Evolutionary conservation across 768 basidiomycete species (phyloP).

Genomic region (Sporobolomyces phaffii): DNA sequence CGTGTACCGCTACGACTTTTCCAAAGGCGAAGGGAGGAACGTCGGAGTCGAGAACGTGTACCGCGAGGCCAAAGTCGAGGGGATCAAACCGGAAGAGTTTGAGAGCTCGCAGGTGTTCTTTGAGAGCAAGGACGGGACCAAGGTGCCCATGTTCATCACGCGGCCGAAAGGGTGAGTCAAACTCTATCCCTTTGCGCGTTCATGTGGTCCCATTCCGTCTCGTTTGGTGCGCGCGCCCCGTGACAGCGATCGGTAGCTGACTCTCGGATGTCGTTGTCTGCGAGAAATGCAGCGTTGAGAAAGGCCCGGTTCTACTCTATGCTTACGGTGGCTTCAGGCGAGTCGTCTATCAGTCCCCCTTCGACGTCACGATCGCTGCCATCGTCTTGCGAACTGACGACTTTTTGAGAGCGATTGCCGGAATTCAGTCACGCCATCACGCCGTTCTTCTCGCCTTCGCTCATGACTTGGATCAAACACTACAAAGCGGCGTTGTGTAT

Average conservation of each 20-base stretch:
- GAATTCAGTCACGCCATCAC: conserved; percentile 59
- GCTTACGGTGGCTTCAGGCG: conserved; percentile 60
- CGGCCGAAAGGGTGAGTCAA: conserved; percentile 57
- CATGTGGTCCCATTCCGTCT: not conserved
- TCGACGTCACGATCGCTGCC: not conserved
- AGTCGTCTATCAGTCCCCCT: not conserved
- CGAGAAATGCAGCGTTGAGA: not conserved
- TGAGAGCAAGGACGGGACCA: conserved; percentile 68
- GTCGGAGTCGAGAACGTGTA: conserved; percentile 52
- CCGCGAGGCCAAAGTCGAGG: conserved; percentile 57
- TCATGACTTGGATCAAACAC: conserved; percentile 66
- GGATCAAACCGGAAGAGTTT: conserved; percentile 64
- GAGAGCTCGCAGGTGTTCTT: conserved; percentile 72
- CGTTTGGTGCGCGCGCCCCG: too few species aligned
- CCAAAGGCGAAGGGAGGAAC: conserved; percentile 3
- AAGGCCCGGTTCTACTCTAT: conserved; percentile 69
- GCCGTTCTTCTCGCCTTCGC: conserved; percentile 64
- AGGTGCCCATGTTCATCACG: conserved; percentile 78
- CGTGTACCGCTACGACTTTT: conserved; percentile 60
- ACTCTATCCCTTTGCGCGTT: too few species aligned
- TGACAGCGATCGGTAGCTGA: too few species aligned
- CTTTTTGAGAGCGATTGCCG: too few species aligned
- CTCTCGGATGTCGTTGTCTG: not conserved
- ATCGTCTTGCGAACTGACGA: too few species aligned
- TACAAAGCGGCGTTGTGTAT: conserved; percentile 58